Evolutionary conservation across 768 basidiomycete genomes (phyloP), one percentile per base, ranked within the genome.

Genomic region (Suillus cothurnatus): DNA sequence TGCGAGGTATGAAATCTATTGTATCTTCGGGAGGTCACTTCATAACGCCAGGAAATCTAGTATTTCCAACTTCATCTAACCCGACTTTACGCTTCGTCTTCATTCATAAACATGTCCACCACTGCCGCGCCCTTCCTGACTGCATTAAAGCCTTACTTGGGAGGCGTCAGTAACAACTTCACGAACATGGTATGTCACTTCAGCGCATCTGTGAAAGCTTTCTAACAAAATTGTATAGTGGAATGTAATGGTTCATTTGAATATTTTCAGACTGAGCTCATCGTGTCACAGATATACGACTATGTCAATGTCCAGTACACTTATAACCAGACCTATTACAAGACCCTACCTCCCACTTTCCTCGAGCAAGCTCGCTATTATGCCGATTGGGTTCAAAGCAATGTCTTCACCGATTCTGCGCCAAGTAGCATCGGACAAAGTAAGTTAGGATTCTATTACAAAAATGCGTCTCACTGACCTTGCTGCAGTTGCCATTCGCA

Each of bases 281-380:
- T 36, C 55, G 8, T 49, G 41, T 67, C 28, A 19, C 52, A 92
- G 90, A 81, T 94, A 70, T 91, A 85, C 73, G 91, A 94, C 77
- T 92, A 82, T 76, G 82, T 95, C 68, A 88, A 88, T 78, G 84
- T 90, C 15, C 82, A 93, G 75, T 84, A 90, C 66, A 85, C 82
- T 41, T 92, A 95, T 81, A 94, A 95, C 81, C 85, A 83, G 77
- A 89, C 90, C 28, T 95, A 90, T 68, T 88, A 88, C 8, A 78
- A 86, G 67, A 83, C 86, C 65, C 87, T 94, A 52, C 89, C 91
- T 4, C 85, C 88, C 31, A 87, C 85, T 6, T 82, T 88, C 71
- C 73, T 91, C 69, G 84, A 89, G 66, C 91, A 91, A 74, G 89
- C 90, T 21, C 89, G 88, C 52, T 80, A 81, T 69, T 86, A 89